phyloP scores from a whole-genome alignment of 371 early-diverging fungal genomes.

The Mycotypha africana region DNA sequence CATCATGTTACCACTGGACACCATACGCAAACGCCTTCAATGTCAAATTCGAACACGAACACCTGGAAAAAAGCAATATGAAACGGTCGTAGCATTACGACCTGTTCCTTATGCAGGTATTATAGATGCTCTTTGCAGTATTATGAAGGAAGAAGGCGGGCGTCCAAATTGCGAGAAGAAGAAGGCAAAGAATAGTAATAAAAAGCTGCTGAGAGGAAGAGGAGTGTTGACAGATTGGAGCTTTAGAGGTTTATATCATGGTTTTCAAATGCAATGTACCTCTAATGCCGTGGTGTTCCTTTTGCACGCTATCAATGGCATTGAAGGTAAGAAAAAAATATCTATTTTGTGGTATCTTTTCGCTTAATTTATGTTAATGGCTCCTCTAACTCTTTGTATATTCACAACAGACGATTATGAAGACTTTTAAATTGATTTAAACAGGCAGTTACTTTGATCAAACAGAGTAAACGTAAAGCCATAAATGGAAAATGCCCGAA shows the following conservation, averaged over 20 bases:
- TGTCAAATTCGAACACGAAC: slow-evolving; percentile 62
- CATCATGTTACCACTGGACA: slow-evolving; percentile 85
- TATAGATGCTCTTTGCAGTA: slow-evolving; percentile 69
- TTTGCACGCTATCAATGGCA: slow-evolving; percentile 48
- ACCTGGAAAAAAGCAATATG: slow-evolving; percentile 57
- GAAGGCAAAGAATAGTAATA: slow-evolving; percentile 4
- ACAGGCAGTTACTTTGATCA: background rate
- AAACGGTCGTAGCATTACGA: slow-evolving; percentile 70
- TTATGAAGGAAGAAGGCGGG: slow-evolving; percentile 84
- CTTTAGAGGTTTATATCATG: slow-evolving; percentile 73
- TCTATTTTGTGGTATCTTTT: background rate
- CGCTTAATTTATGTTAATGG: too few relatives aligned
- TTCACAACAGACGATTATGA: slow-evolving; percentile 14
- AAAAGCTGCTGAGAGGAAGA: slow-evolving; percentile 6
- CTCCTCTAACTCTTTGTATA: too few relatives aligned
- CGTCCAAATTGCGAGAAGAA: slow-evolving; percentile 14
- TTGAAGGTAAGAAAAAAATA: slow-evolving; percentile 36
- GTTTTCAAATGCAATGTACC: slow-evolving; percentile 65
- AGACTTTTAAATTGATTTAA: slow-evolving; percentile 12
- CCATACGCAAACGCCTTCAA: slow-evolving; percentile 80
- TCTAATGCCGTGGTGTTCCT: slow-evolving; percentile 62
- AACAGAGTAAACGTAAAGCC: too few relatives aligned
- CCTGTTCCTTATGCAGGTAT: slow-evolving; percentile 85
- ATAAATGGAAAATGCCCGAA: too few relatives aligned
- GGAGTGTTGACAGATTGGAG: slow-evolving; percentile 47